Percentiles rank a stretch among this genome's conserved stretches.
Evolutionary conservation across 1,284 basidiomycete genomes (phyloP).

Genomic region (Ustilago vetiveriae): DNA sequence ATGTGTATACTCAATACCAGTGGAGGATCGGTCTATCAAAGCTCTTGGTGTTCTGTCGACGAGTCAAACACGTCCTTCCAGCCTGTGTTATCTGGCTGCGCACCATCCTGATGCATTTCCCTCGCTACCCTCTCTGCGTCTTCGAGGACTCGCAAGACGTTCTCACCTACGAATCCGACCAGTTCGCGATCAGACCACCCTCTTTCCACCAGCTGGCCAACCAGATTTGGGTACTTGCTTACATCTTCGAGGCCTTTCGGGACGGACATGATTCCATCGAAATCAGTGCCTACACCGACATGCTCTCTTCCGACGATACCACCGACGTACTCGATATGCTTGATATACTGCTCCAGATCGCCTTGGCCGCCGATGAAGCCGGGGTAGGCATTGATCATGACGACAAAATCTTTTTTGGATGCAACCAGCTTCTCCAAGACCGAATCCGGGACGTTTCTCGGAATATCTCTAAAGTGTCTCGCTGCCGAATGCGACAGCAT

Average conservation of each 20-base stretch:
- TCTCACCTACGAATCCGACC: slow-evolving; percentile 32
- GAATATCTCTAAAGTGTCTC: slow-evolving; percentile 14
- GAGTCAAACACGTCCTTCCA: slow-evolving; percentile 36
- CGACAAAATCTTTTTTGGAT: slow-evolving; percentile 26
- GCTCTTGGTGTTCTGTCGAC: slow-evolving; percentile 3
- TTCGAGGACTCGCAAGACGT: slow-evolving; percentile 39
- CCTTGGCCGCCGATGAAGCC: slow-evolving; percentile 48
- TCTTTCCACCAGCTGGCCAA: slow-evolving; percentile 18
- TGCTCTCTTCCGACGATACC: slow-evolving; percentile 29
- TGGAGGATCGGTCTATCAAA: slow-evolving; percentile 1
- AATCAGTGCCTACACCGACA: slow-evolving; percentile 45
- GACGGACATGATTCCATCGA: slow-evolving; percentile 38
- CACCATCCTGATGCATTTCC: slow-evolving; percentile 22
- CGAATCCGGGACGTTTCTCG: slow-evolving; percentile 38
- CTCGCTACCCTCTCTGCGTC: slow-evolving; percentile 27
- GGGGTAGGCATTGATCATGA: slow-evolving; percentile 50
- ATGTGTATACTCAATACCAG: too few relatives aligned
- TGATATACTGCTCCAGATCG: slow-evolving; percentile 32
- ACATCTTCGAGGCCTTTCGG: slow-evolving; percentile 41
- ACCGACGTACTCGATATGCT: slow-evolving; percentile 33
- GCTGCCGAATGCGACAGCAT: slow-evolving; percentile 48
- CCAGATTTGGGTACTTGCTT: slow-evolving; percentile 35
- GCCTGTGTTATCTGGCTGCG: slow-evolving; percentile 30
- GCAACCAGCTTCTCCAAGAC: slow-evolving; percentile 23
- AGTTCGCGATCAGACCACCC: slow-evolving; percentile 43